Evolutionary conservation across 2,329 filamentous ascomycete species (phyloP).

Genomic region (Claviceps spartinae): DNA sequence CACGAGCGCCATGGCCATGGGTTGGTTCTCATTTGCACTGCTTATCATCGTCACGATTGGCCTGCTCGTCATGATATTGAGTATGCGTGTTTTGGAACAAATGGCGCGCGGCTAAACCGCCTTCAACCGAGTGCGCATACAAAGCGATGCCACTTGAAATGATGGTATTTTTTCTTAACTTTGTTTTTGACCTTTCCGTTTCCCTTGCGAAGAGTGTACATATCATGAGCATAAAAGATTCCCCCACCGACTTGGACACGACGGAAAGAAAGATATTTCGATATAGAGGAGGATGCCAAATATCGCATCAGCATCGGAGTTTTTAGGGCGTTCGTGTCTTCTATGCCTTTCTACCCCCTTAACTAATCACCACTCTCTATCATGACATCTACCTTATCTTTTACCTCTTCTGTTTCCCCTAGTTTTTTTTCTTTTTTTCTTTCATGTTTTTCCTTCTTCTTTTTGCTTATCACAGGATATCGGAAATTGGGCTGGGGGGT

Average conservation of each 20-base stretch:
- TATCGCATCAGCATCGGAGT: conserved; percentile 23
- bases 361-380: background rate
- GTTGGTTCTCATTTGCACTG: conserved; percentile 91
- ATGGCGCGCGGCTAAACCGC: conserved; percentile 22
- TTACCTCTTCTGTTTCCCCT: background rate
- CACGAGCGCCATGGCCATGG: conserved; percentile 90
- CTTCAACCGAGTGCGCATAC: background rate
- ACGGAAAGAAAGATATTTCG: conserved; percentile 6
- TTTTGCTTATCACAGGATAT: background rate
- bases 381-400: background rate
- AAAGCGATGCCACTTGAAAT: background rate
- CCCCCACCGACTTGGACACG: conserved; percentile 9
- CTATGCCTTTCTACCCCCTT: background rate
- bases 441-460: background rate
- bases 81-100: conserved; percentile 66
- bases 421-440: background rate
- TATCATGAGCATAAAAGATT: conserved; percentile 10
- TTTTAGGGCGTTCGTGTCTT: conserved; percentile 11
- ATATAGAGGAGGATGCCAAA: conserved; percentile 1
- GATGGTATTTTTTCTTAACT: background rate
- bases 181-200: background rate
- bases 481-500: background rate
- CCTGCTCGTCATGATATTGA: conserved; percentile 89
- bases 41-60: conserved; percentile 94
- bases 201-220: background rate